Base-by-base conservation (phyloP, 306 rosid genomes). In the Herpetospermum pedunculosum region DNA sequence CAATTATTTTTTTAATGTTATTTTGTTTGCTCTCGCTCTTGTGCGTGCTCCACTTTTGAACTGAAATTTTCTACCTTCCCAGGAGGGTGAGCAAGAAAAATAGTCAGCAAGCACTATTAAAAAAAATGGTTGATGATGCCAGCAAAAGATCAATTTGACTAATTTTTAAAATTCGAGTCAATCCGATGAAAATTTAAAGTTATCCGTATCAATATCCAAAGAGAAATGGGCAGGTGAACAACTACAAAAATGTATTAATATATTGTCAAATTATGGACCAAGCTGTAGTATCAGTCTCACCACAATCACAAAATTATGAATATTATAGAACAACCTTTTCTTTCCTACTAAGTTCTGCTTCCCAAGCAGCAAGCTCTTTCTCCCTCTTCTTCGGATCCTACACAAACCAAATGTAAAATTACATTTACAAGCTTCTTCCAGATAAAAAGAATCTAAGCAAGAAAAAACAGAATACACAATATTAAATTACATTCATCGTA, bases 321-420 rank as follows among this genome's bases (percentile, higher is more conserved):
- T 23, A 25, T 69, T 57, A 43, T 26, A 44, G 4, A 28, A 8
- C 15, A 50, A 91, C 98, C 94, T 85, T 86, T 81, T 93, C 98
- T 80, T 85, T 89, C 85, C 84, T 84, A 79, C 78, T 89, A 52
- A 95, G 89, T 83, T 95, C 97, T 6, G 96, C 92, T 82, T 91
- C 99, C 96, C 99, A 91, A 34, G 76, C 63, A 76, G 96, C 96
- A 81, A 95, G 92, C 81, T 95, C 99, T 77, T 86, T 85, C 76
- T 77, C 88, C 69, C 84, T 95, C 81, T 84, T 83, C 82, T 87
- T 95, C 46, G 97, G 88, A 74, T 87, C 96, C 97, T 95, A 85
- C 79, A 23, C 32, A 78, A 40, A 78, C 70, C 55, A 50, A 43
- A 76, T 43, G 65, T 44, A 64, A 46, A 57, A 75, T 81, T 41